Evolutionary conservation across 805 yeast genomes (phyloP).

Genomic region (Candida lessepsii): DNA sequence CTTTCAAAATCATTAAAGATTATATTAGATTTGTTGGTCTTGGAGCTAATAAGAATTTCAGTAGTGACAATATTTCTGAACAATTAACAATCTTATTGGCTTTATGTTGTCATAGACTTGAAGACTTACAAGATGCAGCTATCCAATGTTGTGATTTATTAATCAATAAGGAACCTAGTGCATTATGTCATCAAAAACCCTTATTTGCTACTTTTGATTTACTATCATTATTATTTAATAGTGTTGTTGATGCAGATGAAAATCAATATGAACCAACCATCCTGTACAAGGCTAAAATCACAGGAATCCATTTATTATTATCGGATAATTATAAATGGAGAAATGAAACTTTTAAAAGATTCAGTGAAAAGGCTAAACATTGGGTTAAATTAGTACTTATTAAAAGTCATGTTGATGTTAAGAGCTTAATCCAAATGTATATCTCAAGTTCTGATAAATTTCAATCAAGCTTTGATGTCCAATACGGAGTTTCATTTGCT

Average conservation of each 20-base stretch:
- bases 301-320: slow-evolving; percentile 53
- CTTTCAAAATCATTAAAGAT: slow-evolving; percentile 56
- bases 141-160: slow-evolving; percentile 71
- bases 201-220: slow-evolving; percentile 80
- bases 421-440: slow-evolving; percentile 75
- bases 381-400: slow-evolving; percentile 67
- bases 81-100: slow-evolving; percentile 70
- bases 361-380: slow-evolving; percentile 55
- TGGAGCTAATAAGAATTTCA: slow-evolving; percentile 55
- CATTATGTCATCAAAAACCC: slow-evolving; percentile 71
- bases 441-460: slow-evolving; percentile 47
- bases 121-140: slow-evolving; percentile 74
- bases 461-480: slow-evolving; percentile 35
- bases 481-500: slow-evolving; percentile 88
- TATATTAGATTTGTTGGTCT: slow-evolving; percentile 52
- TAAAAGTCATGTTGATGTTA: slow-evolving; percentile 69
- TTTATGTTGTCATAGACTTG: slow-evolving; percentile 75
- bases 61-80: slow-evolving; percentile 54
- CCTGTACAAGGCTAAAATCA: slow-evolving; percentile 46
- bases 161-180: slow-evolving; percentile 66
- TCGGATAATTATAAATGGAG: slow-evolving; percentile 82
- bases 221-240: slow-evolving; percentile 70
- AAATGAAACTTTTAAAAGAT: slow-evolving; percentile 56
- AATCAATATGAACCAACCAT: slow-evolving; percentile 85
- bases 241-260: slow-evolving; percentile 79